These are phyloP conservation scores for Heliamphora exappendiculata DNA, from an alignment of 148 eudicot genomes.

Conservation along the genomic window DNA sequence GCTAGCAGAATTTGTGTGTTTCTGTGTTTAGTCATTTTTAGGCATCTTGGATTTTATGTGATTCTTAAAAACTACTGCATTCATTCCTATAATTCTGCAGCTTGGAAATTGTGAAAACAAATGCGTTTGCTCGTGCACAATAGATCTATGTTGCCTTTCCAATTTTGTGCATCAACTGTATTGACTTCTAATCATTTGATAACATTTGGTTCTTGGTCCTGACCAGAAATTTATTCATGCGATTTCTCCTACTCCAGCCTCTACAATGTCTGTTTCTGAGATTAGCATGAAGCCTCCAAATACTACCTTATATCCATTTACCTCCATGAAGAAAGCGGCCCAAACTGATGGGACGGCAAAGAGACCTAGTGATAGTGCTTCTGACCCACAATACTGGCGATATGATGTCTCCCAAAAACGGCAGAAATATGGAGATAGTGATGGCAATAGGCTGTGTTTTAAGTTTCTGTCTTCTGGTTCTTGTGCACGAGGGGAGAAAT, in stretches of 20 bases:
- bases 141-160: not conserved
- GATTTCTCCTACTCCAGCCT: conserved; percentile 89
- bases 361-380: conserved; percentile 40
- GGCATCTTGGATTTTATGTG: not conserved
- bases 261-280: conserved; percentile 69
- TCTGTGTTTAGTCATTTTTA: not conserved
- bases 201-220: conserved; percentile 15
- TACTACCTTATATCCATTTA: conserved; percentile 63
- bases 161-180: not conserved
- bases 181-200: conserved; percentile 9
- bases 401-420: conserved; percentile 73
- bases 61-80: not conserved
- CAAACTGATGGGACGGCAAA: conserved; percentile 37
- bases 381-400: conserved; percentile 88
- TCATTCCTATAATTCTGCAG: too few relatives aligned
- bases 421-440: conserved; percentile 56
- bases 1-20: not conserved
- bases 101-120: not conserved
- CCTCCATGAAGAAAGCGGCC: conserved; percentile 23
- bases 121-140: not conserved
- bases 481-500: conserved; percentile 75
- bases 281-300: conserved; percentile 62
- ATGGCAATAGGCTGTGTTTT: conserved; percentile 60
- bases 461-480: conserved; percentile 75
- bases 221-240: conserved; percentile 94